phyloP scores from a whole-genome alignment of 2,329 filamentous ascomycete species.

The Talaromyces sp. region DNA sequence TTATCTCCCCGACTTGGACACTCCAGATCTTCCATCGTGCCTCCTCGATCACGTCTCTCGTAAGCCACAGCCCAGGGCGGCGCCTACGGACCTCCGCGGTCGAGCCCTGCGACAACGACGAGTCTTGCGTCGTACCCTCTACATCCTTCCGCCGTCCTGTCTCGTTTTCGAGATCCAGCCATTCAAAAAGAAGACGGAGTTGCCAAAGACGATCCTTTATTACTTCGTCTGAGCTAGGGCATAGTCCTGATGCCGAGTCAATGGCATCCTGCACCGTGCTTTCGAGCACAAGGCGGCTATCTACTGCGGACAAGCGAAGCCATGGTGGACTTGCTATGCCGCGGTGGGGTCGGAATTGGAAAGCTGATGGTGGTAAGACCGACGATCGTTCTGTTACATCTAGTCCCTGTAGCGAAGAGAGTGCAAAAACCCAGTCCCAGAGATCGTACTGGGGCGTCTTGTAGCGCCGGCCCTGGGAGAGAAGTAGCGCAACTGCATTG shows the following conservation, averaged over 20 bases:
- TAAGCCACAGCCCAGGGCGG: conserved; percentile 33
- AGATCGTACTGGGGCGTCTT: conserved; percentile 39
- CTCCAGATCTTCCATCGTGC: conserved; percentile 40
- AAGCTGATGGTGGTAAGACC: conserved; percentile 49
- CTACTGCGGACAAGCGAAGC: conserved; percentile 59
- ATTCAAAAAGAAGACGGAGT: conserved; percentile 60
- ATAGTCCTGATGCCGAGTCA: conserved; percentile 26
- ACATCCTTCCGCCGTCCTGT: conserved; percentile 7
- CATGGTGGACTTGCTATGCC: conserved; percentile 47
- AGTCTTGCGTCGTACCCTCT: conserved; percentile 14
- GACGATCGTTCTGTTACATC: conserved; percentile 63
- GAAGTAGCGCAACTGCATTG: conserved; percentile 18
- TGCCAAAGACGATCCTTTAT: conserved; percentile 58
- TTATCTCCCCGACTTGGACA: conserved; percentile 25
- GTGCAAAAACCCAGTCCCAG: conserved; percentile 70
- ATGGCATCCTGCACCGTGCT: conserved; percentile 36
- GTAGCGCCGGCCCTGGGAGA: conserved; percentile 17
- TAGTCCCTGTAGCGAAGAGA: conserved; percentile 51
- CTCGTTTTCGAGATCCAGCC: conserved; percentile 49
- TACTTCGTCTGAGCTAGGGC: conserved; percentile 38
- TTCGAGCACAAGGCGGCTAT: conserved; percentile 66
- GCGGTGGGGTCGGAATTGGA: conserved; percentile 30
- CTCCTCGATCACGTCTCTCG: conserved; percentile 37
- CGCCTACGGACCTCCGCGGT: conserved; percentile 25
- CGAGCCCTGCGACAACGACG: not conserved